Evolutionary conservation across 2,329 filamentous ascomycete genomes (phyloP).

Genomic region (Tothia fuscella): DNA sequence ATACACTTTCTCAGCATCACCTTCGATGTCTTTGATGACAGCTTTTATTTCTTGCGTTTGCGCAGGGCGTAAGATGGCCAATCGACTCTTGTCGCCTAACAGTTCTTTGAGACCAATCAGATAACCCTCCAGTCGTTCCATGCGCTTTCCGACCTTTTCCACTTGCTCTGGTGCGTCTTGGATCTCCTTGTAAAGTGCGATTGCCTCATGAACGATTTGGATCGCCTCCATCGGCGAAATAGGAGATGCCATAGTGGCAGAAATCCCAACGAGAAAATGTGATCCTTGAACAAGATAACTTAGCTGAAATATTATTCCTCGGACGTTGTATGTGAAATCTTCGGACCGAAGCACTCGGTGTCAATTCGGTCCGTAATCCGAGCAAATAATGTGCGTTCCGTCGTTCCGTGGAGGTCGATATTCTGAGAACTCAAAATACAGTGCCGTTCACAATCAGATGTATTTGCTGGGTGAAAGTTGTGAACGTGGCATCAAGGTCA

Average conservation of each 20-base stretch:
- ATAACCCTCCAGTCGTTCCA: slow-evolving; percentile 5
- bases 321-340: no score
- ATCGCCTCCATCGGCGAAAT: slow-evolving; percentile 7
- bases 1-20: slow-evolving; percentile 2
- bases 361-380: no score
- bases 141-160: slow-evolving; percentile 6
- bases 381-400: no score
- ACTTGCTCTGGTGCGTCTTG: slow-evolving; percentile 6
- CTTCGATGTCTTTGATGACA: slow-evolving; percentile 4
- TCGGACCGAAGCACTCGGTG: no score
- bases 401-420: no score
- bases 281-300: no score
- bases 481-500: no score
- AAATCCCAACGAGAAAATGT: no score
- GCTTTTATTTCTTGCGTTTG: slow-evolving; percentile 1
- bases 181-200: slow-evolving; percentile 5
- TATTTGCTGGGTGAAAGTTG: no score
- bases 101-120: slow-evolving; percentile 2
- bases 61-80: slow-evolving; percentile 1
- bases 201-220: slow-evolving; percentile 2
- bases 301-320: no score
- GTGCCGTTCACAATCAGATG: no score
- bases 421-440: no score
- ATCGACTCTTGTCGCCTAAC: neutral
- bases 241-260: neutral